Conservation (phyloP, 805 yeast species). For the Kuraishia hungarica region DNA sequence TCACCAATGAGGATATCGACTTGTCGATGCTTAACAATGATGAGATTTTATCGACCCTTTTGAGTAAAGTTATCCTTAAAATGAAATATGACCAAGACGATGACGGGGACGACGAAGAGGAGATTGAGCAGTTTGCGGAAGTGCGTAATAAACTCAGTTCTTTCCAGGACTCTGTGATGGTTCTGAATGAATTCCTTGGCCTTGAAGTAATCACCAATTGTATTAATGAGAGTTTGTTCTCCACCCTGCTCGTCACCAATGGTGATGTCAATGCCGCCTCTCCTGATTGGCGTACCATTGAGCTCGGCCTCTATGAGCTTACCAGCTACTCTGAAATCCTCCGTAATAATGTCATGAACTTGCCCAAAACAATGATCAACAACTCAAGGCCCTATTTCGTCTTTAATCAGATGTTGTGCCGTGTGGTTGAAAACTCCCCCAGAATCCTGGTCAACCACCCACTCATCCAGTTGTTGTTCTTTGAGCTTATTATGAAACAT, state of each 20-base stretch:
- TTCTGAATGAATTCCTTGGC: conserved; percentile 27
- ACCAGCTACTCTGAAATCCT: conserved; percentile 72
- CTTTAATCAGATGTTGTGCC: conserved; percentile 53
- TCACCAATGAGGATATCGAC: conserved; percentile 24
- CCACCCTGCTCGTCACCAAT: conserved; percentile 6
- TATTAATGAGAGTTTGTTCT: conserved; percentile 34
- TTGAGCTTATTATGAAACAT: conserved; percentile 81
- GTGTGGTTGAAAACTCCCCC: conserved; percentile 26
- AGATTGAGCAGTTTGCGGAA: conserved; percentile 71
- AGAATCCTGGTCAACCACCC: conserved; percentile 56
- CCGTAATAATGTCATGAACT: conserved; percentile 65
- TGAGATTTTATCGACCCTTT: conserved; percentile 52
- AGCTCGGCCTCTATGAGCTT: conserved; percentile 80
- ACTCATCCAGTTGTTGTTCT: conserved; percentile 70
- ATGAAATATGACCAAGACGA: conserved; percentile 68
- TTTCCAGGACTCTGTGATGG: conserved; percentile 76
- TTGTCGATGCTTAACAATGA: conserved; percentile 20
- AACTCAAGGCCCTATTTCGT: conserved; percentile 58
- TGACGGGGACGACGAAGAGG: conserved; percentile 57
- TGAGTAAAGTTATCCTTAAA: conserved; percentile 65
- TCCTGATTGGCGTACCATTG: conserved; percentile 74
- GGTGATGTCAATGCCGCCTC: no score
- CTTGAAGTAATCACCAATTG: conserved; percentile 31
- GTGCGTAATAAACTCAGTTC: conserved; percentile 64
- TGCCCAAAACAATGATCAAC: conserved; percentile 57